phyloP scores from a whole-genome alignment of 2,329 filamentous ascomycete species.

The Colletotrichum coccodes region DNA sequence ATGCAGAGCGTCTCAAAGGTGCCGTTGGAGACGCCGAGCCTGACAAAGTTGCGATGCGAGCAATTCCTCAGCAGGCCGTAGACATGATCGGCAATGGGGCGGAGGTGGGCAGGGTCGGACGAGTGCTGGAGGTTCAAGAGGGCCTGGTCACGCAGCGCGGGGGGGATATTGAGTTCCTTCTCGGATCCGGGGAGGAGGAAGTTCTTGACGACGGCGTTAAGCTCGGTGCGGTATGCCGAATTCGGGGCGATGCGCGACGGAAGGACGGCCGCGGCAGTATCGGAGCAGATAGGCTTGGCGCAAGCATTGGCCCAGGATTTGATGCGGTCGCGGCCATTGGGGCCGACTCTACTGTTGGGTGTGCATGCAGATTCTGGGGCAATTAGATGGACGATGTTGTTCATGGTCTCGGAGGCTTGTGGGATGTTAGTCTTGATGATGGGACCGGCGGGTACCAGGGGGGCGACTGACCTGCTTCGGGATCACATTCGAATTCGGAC shows the following conservation, averaged over 20 bases:
- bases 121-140: conserved; percentile 47
- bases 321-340: conserved; percentile 35
- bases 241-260: conserved; percentile 29
- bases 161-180: conserved; percentile 60
- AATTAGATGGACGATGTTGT: conserved; percentile 47
- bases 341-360: conserved; percentile 28
- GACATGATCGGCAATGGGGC: conserved; percentile 56
- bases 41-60: conserved; percentile 61
- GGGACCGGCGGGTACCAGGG: no score
- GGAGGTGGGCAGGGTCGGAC: conserved; percentile 50
- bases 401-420: conserved; percentile 43
- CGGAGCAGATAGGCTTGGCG: conserved; percentile 22
- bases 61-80: conserved; percentile 58
- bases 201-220: conserved; percentile 51
- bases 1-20: conserved; percentile 60
- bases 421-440: not conserved
- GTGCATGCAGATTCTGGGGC: conserved; percentile 40
- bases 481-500: conserved; percentile 38
- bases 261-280: conserved; percentile 17
- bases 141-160: conserved; percentile 50
- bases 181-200: conserved; percentile 52
- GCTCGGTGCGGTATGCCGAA: conserved; percentile 40
- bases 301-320: conserved; percentile 35
- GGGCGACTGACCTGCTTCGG: conserved; percentile 43
- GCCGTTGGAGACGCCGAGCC: conserved; percentile 63